These are phyloP conservation scores for Elongisporangium prolatum DNA, from an alignment of 352 stramenopile species.

Conservation along the genomic window DNA sequence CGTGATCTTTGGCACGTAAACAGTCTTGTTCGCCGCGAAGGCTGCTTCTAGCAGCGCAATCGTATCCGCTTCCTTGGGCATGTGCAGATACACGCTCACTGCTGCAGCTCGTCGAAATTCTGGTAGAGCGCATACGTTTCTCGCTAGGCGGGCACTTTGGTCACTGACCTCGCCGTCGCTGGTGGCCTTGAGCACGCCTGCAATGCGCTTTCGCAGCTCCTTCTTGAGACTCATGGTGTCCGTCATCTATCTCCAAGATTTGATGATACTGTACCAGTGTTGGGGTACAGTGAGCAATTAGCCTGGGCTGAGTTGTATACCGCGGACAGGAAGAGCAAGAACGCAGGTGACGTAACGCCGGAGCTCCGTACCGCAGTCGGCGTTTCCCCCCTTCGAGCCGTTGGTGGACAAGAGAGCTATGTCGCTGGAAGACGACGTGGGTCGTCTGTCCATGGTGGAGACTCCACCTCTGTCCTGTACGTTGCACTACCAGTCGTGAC, in stretches of 20 bases:
- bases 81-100: constrained; percentile 83
- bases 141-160: constrained; percentile 46
- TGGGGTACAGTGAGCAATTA: not conserved
- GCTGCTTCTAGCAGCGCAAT: constrained; percentile 35
- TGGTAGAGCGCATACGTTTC: constrained; percentile 39
- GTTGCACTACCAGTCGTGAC: not conserved
- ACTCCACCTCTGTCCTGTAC: constrained; percentile 11
- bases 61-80: constrained; percentile 78
- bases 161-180: constrained; percentile 33
- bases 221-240: constrained; percentile 33
- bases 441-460: constrained; percentile 5
- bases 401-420: not conserved
- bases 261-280: not conserved
- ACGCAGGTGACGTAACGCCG: not conserved
- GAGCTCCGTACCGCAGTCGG: not conserved
- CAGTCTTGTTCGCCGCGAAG: constrained; percentile 61
- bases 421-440: constrained; percentile 4
- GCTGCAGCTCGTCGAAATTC: constrained; percentile 36
- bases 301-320: not conserved
- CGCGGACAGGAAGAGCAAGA: not conserved
- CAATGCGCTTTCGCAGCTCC: constrained; percentile 54
- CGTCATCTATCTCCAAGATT: not conserved
- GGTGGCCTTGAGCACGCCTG: constrained; percentile 30
- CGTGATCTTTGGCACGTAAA: constrained; percentile 89
- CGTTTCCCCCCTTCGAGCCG: not conserved